Evolutionary conservation across 805 yeast genomes (phyloP).

Genomic region (Lipomyces sp.): DNA sequence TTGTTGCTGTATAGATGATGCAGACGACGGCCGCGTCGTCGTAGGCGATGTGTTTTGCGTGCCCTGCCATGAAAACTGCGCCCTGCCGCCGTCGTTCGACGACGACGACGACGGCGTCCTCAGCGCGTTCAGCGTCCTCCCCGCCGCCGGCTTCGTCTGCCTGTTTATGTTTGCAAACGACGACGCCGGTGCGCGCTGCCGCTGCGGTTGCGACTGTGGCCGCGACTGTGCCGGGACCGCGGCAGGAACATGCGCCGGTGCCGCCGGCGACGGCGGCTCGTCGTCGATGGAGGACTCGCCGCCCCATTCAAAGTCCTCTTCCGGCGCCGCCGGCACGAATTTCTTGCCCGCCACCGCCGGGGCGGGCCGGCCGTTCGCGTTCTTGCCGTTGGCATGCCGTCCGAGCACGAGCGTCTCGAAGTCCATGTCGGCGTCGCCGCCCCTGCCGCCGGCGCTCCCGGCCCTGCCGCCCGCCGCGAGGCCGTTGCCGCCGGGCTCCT

Average conservation of each 20-base stretch:
- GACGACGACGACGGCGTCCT: too few species aligned
- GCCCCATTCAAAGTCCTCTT: slow-evolving; percentile 19
- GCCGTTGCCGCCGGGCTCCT: slow-evolving; percentile 4
- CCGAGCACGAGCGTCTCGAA: slow-evolving; percentile 28
- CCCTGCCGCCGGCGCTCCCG: neutral
- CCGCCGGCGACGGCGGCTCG: too few species aligned
- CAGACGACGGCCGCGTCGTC: slow-evolving; percentile 1
- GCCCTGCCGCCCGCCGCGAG: neutral
- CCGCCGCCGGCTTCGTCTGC: too few species aligned
- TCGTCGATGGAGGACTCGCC: neutral
- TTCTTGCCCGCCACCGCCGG: neutral
- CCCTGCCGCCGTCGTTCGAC: too few species aligned
- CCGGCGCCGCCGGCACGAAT: slow-evolving; percentile 11
- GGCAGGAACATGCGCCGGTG: too few species aligned
- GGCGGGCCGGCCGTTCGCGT: neutral
- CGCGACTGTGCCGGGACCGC: too few species aligned
- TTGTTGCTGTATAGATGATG: slow-evolving; percentile 2
- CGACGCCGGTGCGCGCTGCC: too few species aligned
- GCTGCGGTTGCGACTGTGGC: too few species aligned
- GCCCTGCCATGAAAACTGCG: too few species aligned
- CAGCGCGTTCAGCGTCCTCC: too few species aligned
- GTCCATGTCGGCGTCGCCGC: slow-evolving; percentile 24
- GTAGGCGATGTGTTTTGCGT: slow-evolving; percentile 4
- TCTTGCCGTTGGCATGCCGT: neutral
- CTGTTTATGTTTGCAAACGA: too few species aligned